Base-by-base conservation (phyloP, 257 asterid genomes). In the Echium plantagineum region DNA sequence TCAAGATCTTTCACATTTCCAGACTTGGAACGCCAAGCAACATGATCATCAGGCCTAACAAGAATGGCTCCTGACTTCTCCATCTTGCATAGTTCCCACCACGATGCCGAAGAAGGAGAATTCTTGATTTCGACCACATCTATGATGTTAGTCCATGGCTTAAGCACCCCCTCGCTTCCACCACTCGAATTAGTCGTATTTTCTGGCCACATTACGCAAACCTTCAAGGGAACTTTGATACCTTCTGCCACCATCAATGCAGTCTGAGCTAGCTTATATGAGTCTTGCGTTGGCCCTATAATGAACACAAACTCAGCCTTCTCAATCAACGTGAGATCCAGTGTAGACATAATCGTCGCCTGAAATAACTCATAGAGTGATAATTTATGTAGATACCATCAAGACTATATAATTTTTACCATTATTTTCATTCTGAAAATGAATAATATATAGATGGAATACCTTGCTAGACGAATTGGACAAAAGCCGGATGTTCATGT, bases 41-140 rank as follows among this genome's bases (percentile, higher is more conserved):
- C 62, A 67, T 91, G 96, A 60, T 90, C 98, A 16, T 90, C 98
- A 0, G 98, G 98, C 75, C 98, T 83, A 71, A 82, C 95, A 67
- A 90, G 73, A 64, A 90, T 78, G 70, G 96, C 94, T 63, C 94
- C 96, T 64, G 56, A 59, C 51, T 83, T 69, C 6, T 84, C 69
- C 80, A 87, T 80, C 58, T 67, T 72, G 68, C 98, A 90, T 5
- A 90, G 61, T 66, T 85, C 91, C 98, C 98, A 87, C 98, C 96
- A 87, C 3, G 83, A 83, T 47, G 49, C 70, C 46, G 83, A 75
- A 71, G 65, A 69, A 30, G 72, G 71, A 64, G 67, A 52, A 21
- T 58, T 73, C 66, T 75, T 72, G 9, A 75, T 81, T 74, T 85
- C 81, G 20, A 75, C 70, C 1, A 79, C 95, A 38, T 90, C 91